Evolutionary conservation across 495 filamentous ascomycete species (phyloP).

Genomic region (Neurospora terricola): DNA sequence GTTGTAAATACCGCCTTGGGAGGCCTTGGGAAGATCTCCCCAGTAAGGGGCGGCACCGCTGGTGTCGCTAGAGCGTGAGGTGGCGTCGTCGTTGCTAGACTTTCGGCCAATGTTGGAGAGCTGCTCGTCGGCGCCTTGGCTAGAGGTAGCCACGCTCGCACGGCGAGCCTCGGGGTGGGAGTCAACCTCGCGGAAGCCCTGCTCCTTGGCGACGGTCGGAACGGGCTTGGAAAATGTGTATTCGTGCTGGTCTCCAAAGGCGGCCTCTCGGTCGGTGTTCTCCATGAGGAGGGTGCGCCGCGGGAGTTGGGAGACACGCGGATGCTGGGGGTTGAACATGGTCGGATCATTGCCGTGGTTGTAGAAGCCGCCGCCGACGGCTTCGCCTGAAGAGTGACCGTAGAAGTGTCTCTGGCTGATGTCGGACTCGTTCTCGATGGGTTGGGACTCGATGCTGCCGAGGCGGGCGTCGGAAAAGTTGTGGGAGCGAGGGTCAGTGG

Average conservation of each 20-base stretch:
- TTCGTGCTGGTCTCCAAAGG: not conserved
- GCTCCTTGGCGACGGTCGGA: not conserved
- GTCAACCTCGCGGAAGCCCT: not conserved
- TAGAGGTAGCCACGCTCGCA: not conserved
- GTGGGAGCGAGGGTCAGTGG: conserved; percentile 21
- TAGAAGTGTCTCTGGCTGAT: not conserved
- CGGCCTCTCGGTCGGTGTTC: not conserved
- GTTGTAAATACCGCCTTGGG: conserved; percentile 28
- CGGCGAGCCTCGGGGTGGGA: not conserved
- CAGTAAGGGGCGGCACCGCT: conserved; percentile 22
- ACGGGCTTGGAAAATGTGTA: not conserved
- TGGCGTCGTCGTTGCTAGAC: not conserved
- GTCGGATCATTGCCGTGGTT: not conserved
- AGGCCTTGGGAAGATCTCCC: conserved; percentile 28
- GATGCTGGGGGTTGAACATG: not conserved
- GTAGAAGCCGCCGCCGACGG: conserved; percentile 9
- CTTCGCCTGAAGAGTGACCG: conserved; percentile 2
- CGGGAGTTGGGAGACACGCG: not conserved
- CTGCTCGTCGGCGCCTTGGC: not conserved
- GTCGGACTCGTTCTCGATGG: not conserved
- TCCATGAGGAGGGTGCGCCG: not conserved
- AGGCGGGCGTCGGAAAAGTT: conserved; percentile 24
- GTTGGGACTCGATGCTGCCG: conserved; percentile 9
- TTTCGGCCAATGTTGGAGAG: not conserved
- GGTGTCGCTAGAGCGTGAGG: not conserved